Conservation (phyloP, 1,284 basidiomycete genomes). For the Cerioporus squamosus region DNA sequence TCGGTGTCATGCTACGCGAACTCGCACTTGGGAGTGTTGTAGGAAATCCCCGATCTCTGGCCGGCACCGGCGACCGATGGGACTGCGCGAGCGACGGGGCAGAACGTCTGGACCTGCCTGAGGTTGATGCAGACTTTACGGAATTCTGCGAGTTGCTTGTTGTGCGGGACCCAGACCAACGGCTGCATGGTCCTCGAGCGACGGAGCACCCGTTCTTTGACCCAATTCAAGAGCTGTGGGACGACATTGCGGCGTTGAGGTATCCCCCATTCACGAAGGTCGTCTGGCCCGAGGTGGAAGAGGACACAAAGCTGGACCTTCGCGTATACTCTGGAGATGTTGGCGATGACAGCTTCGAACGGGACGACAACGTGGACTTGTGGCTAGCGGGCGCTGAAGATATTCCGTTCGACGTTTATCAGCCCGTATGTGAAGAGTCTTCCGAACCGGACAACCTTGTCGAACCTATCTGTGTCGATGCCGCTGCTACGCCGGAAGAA, state of each 20-base stretch:
- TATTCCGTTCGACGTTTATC: conserved; percentile 11
- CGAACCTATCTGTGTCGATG: no score
- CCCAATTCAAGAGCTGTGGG: conserved; percentile 16
- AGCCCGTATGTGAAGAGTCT: background rate
- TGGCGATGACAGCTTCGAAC: background rate
- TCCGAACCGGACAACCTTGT: background rate
- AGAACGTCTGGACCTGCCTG: background rate
- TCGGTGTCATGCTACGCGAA: conserved; percentile 24
- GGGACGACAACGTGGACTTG: background rate
- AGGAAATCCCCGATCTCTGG: no score
- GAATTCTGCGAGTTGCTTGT: conserved; percentile 19
- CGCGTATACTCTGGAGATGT: conserved; percentile 20
- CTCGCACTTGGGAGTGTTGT: conserved; percentile 12
- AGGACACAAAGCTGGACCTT: conserved; percentile 18
- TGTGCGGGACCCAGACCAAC: conserved; percentile 11
- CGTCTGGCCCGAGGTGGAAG: conserved; percentile 13
- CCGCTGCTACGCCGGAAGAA: no score
- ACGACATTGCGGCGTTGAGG: conserved; percentile 15
- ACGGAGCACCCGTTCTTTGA: conserved; percentile 22
- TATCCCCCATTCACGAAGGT: conserved; percentile 19
- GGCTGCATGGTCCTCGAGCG: conserved; percentile 9
- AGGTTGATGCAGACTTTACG: conserved; percentile 22
- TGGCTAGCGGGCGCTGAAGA: conserved; percentile 5
- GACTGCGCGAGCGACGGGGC: conserved; percentile 17
- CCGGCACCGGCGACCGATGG: conserved; percentile 2